These are phyloP conservation scores for Lactarius akahatsu DNA, from an alignment of 768 basidiomycete genomes.

Conservation along the genomic window DNA sequence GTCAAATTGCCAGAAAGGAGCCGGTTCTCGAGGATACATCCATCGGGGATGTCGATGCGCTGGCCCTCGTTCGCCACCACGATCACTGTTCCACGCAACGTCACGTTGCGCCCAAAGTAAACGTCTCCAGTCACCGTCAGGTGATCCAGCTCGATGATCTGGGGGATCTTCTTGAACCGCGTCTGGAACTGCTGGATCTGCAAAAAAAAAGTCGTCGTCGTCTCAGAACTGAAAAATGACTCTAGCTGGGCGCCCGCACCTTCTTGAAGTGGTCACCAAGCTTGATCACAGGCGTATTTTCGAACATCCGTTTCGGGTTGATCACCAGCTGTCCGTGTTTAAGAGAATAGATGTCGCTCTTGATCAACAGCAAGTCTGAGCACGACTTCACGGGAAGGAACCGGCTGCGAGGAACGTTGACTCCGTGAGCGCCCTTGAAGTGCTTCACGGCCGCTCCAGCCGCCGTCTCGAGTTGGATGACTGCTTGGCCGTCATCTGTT, in stretches of 20 bases:
- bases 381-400: slow-evolving; percentile 92
- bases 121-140: slow-evolving; percentile 92
- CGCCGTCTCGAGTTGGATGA: slow-evolving; percentile 62
- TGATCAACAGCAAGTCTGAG: slow-evolving; percentile 86
- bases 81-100: slow-evolving; percentile 87
- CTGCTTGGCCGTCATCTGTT: slow-evolving; percentile 80
- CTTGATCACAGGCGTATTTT: slow-evolving; percentile 92
- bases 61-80: slow-evolving; percentile 77
- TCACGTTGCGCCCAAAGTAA: slow-evolving; percentile 83
- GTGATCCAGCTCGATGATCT: slow-evolving; percentile 89
- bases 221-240: neutral
- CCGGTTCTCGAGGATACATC: slow-evolving; percentile 68
- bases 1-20: slow-evolving; percentile 82
- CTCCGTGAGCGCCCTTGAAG: slow-evolving; percentile 87
- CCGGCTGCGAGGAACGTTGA: slow-evolving; percentile 92
- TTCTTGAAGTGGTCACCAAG: slow-evolving; percentile 97
- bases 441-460: slow-evolving; percentile 94
- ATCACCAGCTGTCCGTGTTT: slow-evolving; percentile 86
- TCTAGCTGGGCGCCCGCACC: slow-evolving; percentile 41
- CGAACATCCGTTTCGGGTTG: slow-evolving; percentile 80
- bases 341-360: slow-evolving; percentile 89
- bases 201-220: neutral
- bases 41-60: slow-evolving; percentile 74
- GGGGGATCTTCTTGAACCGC: slow-evolving; percentile 92
- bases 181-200: slow-evolving; percentile 88